Evolutionary conservation across 805 yeast species (phyloP).

Genomic region (Suhomyces canberraensis): DNA sequence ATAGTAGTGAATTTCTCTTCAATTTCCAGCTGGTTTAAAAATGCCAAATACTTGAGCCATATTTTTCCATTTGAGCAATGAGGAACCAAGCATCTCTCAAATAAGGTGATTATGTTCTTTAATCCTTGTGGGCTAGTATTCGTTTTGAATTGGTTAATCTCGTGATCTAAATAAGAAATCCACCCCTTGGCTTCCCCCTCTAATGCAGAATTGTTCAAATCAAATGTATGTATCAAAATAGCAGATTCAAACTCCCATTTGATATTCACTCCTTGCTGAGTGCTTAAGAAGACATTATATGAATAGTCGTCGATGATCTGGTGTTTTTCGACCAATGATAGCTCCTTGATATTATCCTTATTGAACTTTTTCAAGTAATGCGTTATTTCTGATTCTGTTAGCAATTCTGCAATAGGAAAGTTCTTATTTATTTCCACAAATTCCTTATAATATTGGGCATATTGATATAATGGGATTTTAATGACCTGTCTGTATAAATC

Average conservation of each 20-base stretch:
- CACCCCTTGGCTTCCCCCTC: constrained; percentile 50
- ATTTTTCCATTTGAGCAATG: constrained; percentile 55
- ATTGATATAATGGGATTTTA: constrained; percentile 77
- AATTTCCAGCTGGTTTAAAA: constrained; percentile 35
- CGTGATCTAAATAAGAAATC: constrained; percentile 59
- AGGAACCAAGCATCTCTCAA: constrained; percentile 73
- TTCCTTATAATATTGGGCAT: constrained; percentile 67
- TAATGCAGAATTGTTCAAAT: constrained; percentile 22
- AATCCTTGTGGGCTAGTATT: constrained; percentile 20
- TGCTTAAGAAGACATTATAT: constrained; percentile 38
- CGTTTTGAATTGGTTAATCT: constrained; percentile 24
- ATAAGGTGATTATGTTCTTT: constrained; percentile 36
- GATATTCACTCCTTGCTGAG: constrained; percentile 51
- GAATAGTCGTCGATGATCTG: constrained; percentile 44
- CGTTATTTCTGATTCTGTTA: constrained; percentile 14
- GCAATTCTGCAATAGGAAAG: constrained; percentile 28
- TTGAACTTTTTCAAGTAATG: constrained; percentile 22
- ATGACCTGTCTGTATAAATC: constrained; percentile 45
- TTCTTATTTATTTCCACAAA: constrained; percentile 38
- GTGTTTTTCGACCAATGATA: constrained; percentile 37
- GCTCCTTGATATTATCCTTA: constrained; percentile 18
- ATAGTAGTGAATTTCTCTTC: constrained; percentile 27
- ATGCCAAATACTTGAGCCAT: constrained; percentile 69
- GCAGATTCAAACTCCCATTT: constrained; percentile 74
- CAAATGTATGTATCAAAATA: constrained; percentile 51